Conservation (phyloP, 2,329 filamentous ascomycete species). For the Fusarium hainanense region DNA sequence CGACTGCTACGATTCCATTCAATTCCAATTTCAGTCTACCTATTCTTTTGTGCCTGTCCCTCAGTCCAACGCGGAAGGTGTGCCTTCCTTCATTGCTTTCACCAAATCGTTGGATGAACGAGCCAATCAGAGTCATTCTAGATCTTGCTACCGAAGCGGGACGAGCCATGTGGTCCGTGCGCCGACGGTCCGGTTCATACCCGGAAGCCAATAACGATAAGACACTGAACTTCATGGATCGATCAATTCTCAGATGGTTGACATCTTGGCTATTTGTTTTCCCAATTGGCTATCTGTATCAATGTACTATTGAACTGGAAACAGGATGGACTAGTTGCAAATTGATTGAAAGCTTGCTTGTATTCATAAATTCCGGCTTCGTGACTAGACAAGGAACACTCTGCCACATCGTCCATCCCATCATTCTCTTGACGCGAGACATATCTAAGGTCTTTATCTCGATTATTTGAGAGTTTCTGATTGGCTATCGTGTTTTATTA, state of each 20-base stretch:
- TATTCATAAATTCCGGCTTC: not conserved
- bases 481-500: not conserved
- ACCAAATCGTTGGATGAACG: rapidly evolving
- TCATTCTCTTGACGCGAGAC: not conserved
- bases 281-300: rapidly evolving
- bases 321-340: too few relatives aligned
- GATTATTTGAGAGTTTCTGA: rapidly evolving
- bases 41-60: not conserved
- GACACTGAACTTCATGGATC: not conserved
- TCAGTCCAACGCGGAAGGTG: not conserved
- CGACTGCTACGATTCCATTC: too few relatives aligned
- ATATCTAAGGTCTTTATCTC: too few relatives aligned
- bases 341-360: not conserved
- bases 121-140: not conserved
- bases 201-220: not conserved
- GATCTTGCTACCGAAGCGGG: not conserved
- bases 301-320: rapidly evolving
- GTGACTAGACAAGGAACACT: not conserved
- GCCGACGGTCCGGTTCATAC: rapidly evolving
- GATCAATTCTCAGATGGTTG: not conserved
- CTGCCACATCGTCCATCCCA: not conserved
- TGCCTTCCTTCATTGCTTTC: rapidly evolving
- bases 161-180: not conserved
- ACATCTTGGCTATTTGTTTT: rapidly evolving
- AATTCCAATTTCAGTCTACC: too few relatives aligned